Evolutionary conservation across 2,329 filamentous ascomycete genomes (phyloP).

Genomic region (Emmonsiellopsis sp.): DNA sequence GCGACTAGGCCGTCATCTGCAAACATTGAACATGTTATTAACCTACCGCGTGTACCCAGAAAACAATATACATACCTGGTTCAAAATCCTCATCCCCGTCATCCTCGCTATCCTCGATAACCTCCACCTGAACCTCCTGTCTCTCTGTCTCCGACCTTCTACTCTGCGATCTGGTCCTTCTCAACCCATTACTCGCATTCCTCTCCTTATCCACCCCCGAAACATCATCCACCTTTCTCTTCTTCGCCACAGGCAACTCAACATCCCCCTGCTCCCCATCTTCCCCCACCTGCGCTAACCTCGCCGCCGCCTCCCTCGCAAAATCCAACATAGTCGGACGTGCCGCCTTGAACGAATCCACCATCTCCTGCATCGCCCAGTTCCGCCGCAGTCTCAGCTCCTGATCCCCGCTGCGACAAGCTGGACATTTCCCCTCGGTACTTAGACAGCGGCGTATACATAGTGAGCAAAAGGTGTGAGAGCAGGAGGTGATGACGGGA

Average conservation of each 20-base stretch:
- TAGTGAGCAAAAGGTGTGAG: slow-evolving; percentile 91
- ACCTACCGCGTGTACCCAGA: not conserved
- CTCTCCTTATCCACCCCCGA: slow-evolving; percentile 25
- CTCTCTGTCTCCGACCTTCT: slow-evolving; percentile 12
- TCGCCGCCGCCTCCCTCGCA: slow-evolving; percentile 39
- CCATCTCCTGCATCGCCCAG: slow-evolving; percentile 73
- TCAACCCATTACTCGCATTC: slow-evolving; percentile 23
- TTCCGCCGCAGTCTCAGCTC: slow-evolving; percentile 79
- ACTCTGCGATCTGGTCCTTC: slow-evolving; percentile 28
- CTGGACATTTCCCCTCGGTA: slow-evolving; percentile 76
- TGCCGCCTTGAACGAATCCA: slow-evolving; percentile 64
- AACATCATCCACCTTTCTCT: slow-evolving; percentile 22
- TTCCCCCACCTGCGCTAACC: slow-evolving; percentile 41
- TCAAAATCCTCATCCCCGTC: slow-evolving; percentile 33
- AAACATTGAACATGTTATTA: slow-evolving; percentile 2
- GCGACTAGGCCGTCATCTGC: slow-evolving; percentile 65
- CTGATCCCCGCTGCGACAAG: slow-evolving; percentile 71
- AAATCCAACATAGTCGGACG: slow-evolving; percentile 55
- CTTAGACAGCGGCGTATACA: slow-evolving; percentile 85
- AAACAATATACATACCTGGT: slow-evolving; percentile 20
- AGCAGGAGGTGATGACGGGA: slow-evolving; percentile 90
- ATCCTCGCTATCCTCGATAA: slow-evolving; percentile 34
- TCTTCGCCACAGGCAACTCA: slow-evolving; percentile 23
- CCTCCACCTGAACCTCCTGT: slow-evolving; percentile 15
- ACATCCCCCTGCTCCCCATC: slow-evolving; percentile 34